Evolutionary conservation across 495 filamentous ascomycete genomes (phyloP).

Genomic region (Talaromyces adpressus): DNA sequence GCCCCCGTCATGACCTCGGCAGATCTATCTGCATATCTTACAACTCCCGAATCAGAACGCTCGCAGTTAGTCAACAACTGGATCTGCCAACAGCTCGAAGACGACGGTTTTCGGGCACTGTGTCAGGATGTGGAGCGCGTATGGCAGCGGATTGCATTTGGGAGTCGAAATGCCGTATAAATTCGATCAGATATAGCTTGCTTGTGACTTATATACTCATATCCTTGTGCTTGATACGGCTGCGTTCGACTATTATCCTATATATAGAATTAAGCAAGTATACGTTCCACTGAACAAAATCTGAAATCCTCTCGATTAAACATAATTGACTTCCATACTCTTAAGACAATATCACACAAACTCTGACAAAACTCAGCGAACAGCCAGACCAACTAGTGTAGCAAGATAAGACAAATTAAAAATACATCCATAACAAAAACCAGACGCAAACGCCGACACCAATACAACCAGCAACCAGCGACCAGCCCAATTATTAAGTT

Average conservation of each 20-base stretch:
- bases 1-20: conserved; percentile 10
- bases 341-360: not conserved
- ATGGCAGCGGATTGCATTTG: conserved; percentile 38
- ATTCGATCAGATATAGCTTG: not conserved
- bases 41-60: conserved; percentile 27
- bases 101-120: conserved; percentile 36
- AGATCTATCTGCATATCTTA: conserved; percentile 28
- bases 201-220: not conserved
- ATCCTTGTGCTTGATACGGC: not conserved
- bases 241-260: not conserved
- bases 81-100: conserved; percentile 37
- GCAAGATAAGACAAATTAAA: not conserved
- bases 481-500: too few species aligned
- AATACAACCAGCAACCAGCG: too few species aligned
- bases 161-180: conserved; percentile 10
- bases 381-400: not conserved
- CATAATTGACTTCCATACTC: not conserved
- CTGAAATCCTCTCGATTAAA: not conserved
- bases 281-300: not conserved
- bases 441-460: not conserved
- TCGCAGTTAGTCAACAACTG: conserved; percentile 29
- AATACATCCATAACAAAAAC: not conserved
- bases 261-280: not conserved
- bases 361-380: not conserved
- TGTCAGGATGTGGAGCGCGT: conserved; percentile 37